Percentiles rank a stretch among this genome's conserved stretches.
Conservation (phyloP, 108 stramenopile genomes). For the Pseudonitzschia multiseries region DNA sequence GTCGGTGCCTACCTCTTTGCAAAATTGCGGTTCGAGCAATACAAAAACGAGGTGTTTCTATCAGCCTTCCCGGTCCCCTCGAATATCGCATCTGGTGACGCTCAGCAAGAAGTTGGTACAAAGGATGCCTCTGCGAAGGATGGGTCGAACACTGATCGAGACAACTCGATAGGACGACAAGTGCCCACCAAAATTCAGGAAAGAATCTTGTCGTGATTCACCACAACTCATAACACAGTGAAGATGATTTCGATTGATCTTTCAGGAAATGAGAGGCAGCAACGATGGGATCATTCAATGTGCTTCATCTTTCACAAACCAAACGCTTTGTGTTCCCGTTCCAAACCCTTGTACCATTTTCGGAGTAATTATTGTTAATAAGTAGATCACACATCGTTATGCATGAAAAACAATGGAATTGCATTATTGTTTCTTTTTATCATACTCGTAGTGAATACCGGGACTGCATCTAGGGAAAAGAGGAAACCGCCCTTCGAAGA, state of each 20-base stretch:
- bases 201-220: background rate
- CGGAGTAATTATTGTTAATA: too few relatives aligned
- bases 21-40: constrained; percentile 12
- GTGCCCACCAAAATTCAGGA: background rate
- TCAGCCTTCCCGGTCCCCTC: constrained; percentile 2
- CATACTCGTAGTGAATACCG: too few relatives aligned
- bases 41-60: constrained; percentile 17
- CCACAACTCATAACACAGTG: background rate
- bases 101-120: background rate
- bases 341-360: background rate
- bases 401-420: background rate
- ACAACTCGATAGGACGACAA: background rate
- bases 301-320: background rate
- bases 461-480: too few relatives aligned
- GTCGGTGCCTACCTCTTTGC: background rate
- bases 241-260: background rate
- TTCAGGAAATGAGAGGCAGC: background rate
- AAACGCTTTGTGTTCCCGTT: background rate
- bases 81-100: background rate
- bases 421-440: too few relatives aligned
- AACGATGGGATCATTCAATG: too few relatives aligned
- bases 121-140: background rate
- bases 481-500: too few relatives aligned
- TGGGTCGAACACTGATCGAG: background rate
- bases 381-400: background rate